Evolutionary conservation across 495 filamentous ascomycete genomes (phyloP), one percentile per base, ranked within the genome.

Genomic region (Xylaria bambusicola): DNA sequence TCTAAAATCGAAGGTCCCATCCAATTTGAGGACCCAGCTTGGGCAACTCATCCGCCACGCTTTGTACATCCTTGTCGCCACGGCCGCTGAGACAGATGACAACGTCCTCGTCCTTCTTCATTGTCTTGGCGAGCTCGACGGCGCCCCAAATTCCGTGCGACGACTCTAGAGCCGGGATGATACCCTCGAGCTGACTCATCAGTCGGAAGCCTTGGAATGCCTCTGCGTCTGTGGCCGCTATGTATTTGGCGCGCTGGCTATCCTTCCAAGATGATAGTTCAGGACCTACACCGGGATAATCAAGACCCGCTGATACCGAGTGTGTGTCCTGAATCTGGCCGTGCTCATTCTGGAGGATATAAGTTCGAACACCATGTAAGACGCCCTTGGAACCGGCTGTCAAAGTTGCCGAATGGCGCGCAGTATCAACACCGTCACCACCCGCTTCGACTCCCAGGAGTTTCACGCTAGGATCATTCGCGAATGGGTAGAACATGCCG

Each of bases 1-100:
- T n/a, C n/a, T 69, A 80, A 44, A 86, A 97, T 48, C 94, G 84
- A 77, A 98, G 75, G 79, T 98, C 93, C 94, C 94, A 98, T 56
- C 91, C 91, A 72, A 98, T 98, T 78, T 87, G 75, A 8, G 95
- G 95, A 0, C 94, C 94, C 59, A 98, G 67, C 58, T 78, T 88
- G 21, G 94, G 94, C 64, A 98, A 76, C 74, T 96, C 91, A 60
- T 98, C 94, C 2, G 94, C 94, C 38, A 98, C 93, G 68, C 90
- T 95, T 85, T 98, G 92, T 38, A 98, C 94, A 73, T 98, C 94
- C 83, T 98, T 98, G 69, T 98, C 94, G 36, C 94, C 94, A 63
- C 94, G 81, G 15, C 94, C 94, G 66, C 87, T 91, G 26, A 98
- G 70, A 75, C 93, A 97, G 36, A 98, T 90, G n/a, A 98, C 93